Evolutionary conservation across 163 green algal species (phyloP).

Genomic region (Scenedesmus sp.): DNA sequence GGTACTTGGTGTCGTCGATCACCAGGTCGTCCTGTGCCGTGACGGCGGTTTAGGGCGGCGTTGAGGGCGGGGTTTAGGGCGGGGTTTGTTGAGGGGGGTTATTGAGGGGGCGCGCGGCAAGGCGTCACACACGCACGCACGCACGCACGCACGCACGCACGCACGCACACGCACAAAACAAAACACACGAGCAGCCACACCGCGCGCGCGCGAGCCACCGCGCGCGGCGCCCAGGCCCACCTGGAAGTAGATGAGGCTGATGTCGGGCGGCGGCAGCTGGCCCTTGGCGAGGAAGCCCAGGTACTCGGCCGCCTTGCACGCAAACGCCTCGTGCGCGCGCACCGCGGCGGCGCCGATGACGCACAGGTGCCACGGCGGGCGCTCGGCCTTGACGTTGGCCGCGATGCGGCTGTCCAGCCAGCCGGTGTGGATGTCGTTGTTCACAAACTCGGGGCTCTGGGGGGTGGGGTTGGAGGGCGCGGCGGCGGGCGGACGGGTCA

Average conservation of each 20-base stretch:
- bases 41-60: too few species aligned
- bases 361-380: conserved; percentile 90
- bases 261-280: conserved; percentile 87
- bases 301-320: conserved; percentile 82
- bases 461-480: too few species aligned
- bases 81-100: too few species aligned
- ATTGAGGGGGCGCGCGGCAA: too few species aligned
- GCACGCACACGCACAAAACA: too few species aligned
- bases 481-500: too few species aligned
- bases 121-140: too few species aligned
- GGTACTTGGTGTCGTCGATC: conserved; percentile 89
- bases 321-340: conserved; percentile 44
- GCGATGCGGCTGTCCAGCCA: conserved; percentile 98
- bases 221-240: too few species aligned
- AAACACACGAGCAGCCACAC: too few species aligned
- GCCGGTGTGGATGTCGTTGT: conserved; percentile 92
- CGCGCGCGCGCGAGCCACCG: too few species aligned
- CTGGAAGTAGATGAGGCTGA: conserved; percentile 69
- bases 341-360: conserved; percentile 72
- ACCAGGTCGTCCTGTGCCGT: conserved; percentile 73
- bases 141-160: too few species aligned
- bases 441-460: conserved; percentile 71
- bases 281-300: conserved; percentile 92
- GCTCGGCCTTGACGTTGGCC: conserved; percentile 72
- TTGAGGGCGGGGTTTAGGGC: too few species aligned